Evolutionary conservation across 2,329 filamentous ascomycete genomes (phyloP).

Genomic region (Diaporthe ilicicola): DNA sequence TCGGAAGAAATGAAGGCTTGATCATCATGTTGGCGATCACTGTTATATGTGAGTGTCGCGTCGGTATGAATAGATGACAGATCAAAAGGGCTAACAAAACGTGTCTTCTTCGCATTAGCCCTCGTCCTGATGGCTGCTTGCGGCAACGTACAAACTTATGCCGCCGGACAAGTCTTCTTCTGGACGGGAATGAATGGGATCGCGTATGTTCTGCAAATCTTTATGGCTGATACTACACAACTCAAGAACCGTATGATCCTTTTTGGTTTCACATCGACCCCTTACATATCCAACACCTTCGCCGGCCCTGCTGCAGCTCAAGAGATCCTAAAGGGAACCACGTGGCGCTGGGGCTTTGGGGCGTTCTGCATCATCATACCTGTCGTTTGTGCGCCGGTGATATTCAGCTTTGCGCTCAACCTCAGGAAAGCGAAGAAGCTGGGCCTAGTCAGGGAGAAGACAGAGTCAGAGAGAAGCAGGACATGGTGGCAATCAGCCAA

Average conservation of each 20-base stretch:
- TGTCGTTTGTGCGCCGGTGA: not conserved
- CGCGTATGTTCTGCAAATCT: conserved; percentile 11
- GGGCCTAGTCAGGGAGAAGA: not conserved
- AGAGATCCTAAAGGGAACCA: not conserved
- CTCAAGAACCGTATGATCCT: conserved; percentile 26
- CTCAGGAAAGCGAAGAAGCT: conserved; percentile 13
- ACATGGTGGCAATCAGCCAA: conserved; percentile 4
- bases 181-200: conserved; percentile 27
- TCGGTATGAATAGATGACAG: fast-evolving
- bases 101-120: not conserved
- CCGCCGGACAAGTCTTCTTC: conserved; percentile 24
- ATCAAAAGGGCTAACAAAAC: not conserved
- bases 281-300: conserved; percentile 21
- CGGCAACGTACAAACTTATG: conserved; percentile 16
- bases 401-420: conserved; percentile 6
- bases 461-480: not conserved
- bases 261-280: conserved; percentile 16
- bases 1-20: conserved; percentile 12
- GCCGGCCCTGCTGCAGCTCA: conserved; percentile 10
- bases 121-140: conserved; percentile 25
- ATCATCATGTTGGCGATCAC: conserved; percentile 17
- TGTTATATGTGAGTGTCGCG: not conserved
- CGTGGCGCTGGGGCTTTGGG: conserved; percentile 4
- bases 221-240: conserved; percentile 14
- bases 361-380: conserved; percentile 16